Conservation (phyloP, 1,139 yeast genomes). For the Eremothecium gossypii region DNA sequence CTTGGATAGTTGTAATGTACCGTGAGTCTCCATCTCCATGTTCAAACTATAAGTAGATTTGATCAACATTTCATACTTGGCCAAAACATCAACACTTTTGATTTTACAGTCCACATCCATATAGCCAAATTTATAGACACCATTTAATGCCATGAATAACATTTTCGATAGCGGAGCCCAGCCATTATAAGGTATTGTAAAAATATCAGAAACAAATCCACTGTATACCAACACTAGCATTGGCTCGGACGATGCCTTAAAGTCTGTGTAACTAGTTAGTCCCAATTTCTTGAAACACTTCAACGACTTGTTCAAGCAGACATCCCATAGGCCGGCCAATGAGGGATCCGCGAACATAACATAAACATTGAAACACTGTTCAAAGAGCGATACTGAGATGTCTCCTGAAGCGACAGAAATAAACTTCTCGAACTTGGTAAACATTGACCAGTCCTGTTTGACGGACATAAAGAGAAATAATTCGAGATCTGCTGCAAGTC, state of each 20-base stretch:
- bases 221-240: conserved; percentile 20
- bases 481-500: conserved; percentile 9
- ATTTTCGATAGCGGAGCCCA: conserved; percentile 15
- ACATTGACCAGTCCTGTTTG: conserved; percentile 10
- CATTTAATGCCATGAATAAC: conserved; percentile 20
- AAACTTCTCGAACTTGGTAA: conserved; percentile 20
- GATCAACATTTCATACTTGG: conserved; percentile 25
- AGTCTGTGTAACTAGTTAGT: conserved; percentile 4
- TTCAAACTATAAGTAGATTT: conserved; percentile 28
- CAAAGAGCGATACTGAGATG: conserved; percentile 10
- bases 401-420: conserved; percentile 13
- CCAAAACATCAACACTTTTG: conserved; percentile 17
- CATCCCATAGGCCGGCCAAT: conserved; percentile 12
- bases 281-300: conserved; percentile 11
- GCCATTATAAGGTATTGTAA: conserved; percentile 5
- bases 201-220: conserved; percentile 8
- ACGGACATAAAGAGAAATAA: conserved; percentile 4
- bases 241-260: conserved; percentile 15
- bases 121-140: conserved; percentile 16
- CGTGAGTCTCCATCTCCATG: conserved; percentile 27
- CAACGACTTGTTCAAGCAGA: conserved; percentile 12
- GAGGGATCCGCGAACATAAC: conserved; percentile 9
- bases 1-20: conserved; percentile 22
- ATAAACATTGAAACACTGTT: conserved; percentile 17
- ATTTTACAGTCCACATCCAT: conserved; percentile 15